Evolutionary conservation across 257 asterid genomes (phyloP), one percentile per base, ranked within the genome.

Genomic region (Ballota nigra): DNA sequence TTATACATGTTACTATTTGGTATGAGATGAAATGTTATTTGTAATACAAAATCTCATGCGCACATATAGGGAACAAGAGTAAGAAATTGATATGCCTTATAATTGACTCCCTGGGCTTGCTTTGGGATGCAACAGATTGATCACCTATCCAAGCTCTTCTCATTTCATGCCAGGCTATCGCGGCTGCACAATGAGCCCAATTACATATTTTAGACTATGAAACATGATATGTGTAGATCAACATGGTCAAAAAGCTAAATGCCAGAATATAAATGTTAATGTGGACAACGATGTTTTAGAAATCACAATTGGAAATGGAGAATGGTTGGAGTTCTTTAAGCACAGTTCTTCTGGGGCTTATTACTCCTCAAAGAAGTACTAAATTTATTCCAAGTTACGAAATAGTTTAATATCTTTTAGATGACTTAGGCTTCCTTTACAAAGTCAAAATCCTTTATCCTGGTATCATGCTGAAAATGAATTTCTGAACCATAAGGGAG

Each of bases 61-160:
- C 58, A 16, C 20, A 63, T 13, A 22, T 18, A 7, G n/a, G 33
- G 58, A 57, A 36, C 26, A 45, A 3, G 45, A 68, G 2, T 24
- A 51, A n/a, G 11, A 22, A 68, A 68, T 9, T 59, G 69, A 68
- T 29, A 29, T 1, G 66, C 77, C 72, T 76, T 28, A 9, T 40
- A 26, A 31, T 24, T 36, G 81, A 72, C 77, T 77, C 72, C 58
- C 38, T 45, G 28, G 66, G 45, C 70, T 43, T 51, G 40, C 28
- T 67, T 20, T 60, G 63, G 47, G 75, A 51, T 38, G 63, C 71
- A 60, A 5, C 22, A 26, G 70, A 58, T 45, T 31, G 70, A 49
- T 78, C 75, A 16, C 81, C 75, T 67, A 77, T 72, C 82, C 82
- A 78, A 40, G 78, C 75, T 61, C 82, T 72, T 72, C 82, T 72